A percentile compares a stretch with the other conserved stretches of the same genome.
phyloP scores from a whole-genome alignment of 2,329 filamentous ascomycete species.

The Scytalidium sp. region DNA sequence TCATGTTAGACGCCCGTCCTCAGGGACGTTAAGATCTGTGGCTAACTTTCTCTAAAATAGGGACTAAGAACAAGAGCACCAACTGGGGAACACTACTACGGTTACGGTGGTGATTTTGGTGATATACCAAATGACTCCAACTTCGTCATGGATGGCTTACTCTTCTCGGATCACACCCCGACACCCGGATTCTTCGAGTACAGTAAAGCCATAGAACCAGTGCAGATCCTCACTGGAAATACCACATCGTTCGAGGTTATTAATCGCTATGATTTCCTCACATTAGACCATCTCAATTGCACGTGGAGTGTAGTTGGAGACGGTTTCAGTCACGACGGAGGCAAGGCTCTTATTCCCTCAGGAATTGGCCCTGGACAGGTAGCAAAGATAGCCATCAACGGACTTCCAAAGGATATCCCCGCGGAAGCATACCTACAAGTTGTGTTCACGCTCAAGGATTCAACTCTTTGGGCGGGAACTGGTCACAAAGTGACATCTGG shows the following conservation, averaged over 20 bases:
- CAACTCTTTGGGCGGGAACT: constrained; percentile 48
- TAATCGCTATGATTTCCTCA: constrained; percentile 51
- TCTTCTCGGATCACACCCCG: constrained; percentile 37
- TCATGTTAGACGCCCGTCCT: constrained; percentile 24
- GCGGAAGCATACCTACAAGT: constrained; percentile 47
- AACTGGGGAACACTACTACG: constrained; percentile 35
- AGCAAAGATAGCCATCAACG: constrained; percentile 13
- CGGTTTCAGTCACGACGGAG: constrained; percentile 13
- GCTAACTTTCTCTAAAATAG: constrained; percentile 1
- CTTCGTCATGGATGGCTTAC: constrained; percentile 41
- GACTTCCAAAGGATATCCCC: constrained; percentile 7
- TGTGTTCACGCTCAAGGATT: constrained; percentile 39
- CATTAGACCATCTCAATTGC: constrained; percentile 47
- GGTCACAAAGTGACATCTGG: constrained; percentile 51
- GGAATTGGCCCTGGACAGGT: constrained; percentile 35
- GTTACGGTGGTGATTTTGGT: constrained; percentile 42
- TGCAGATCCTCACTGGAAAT: constrained; percentile 24
- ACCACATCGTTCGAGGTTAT: constrained; percentile 23
- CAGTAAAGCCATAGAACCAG: constrained; percentile 37
- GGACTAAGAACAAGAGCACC: constrained; percentile 33
- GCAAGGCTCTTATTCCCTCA: constrained; percentile 37
- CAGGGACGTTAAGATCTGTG: background rate
- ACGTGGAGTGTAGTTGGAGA: constrained; percentile 34
- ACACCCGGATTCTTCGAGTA: constrained; percentile 38
- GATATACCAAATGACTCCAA: constrained; percentile 40